phyloP scores from a whole-genome alignment of 345 rosid genomes.

The Gossypium bickii region DNA sequence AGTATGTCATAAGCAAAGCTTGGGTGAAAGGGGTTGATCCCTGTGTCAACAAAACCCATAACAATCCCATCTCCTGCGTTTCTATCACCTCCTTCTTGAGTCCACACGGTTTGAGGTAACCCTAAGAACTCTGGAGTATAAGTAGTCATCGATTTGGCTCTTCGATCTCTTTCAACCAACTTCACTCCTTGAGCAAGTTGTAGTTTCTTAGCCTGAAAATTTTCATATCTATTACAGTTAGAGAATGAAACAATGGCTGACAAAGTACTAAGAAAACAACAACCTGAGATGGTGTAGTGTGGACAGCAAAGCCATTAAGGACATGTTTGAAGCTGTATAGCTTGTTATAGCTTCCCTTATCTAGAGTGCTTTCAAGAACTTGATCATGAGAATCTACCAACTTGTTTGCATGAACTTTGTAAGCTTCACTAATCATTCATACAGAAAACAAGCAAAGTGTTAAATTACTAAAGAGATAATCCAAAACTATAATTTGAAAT shows the following conservation, averaged over 20 bases:
- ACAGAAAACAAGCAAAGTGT: background rate
- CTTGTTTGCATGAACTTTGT: conserved; percentile 38
- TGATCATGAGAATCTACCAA: conserved; percentile 57
- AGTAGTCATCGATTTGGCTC: conserved; percentile 79
- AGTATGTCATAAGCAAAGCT: conserved; percentile 49
- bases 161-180: conserved; percentile 72
- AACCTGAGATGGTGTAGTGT: conserved; percentile 69
- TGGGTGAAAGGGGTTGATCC: conserved; percentile 70
- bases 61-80: conserved; percentile 68
- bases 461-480: background rate
- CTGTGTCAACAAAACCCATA: conserved; percentile 75
- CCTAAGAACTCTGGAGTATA: conserved; percentile 72
- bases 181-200: conserved; percentile 43
- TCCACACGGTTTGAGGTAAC: conserved; percentile 50
- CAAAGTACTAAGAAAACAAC: conserved; percentile 2
- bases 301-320: conserved; percentile 75
- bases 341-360: conserved; percentile 60
- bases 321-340: conserved; percentile 80
- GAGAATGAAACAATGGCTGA: background rate
- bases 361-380: conserved; percentile 50
- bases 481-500: no score
- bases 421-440: conserved; percentile 34
- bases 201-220: conserved; percentile 59
- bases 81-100: conserved; percentile 36
- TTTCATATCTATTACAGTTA: background rate